Evolutionary conservation across 1,284 basidiomycete species (phyloP).

Genomic region (Cryptococcus sp.): DNA sequence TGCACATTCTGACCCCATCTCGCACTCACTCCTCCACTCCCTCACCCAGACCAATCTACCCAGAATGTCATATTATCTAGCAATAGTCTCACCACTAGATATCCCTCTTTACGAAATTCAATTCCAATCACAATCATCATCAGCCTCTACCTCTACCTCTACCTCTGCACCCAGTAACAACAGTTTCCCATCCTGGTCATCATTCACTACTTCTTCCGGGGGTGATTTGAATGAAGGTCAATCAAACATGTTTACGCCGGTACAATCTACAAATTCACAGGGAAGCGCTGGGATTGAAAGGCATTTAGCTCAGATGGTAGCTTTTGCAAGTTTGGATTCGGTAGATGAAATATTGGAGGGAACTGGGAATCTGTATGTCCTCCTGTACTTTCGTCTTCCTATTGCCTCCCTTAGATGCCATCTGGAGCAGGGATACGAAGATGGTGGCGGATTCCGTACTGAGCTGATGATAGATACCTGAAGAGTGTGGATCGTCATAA

Average conservation of each 20-base stretch:
- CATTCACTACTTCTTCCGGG: constrained; percentile 27
- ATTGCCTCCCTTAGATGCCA: background rate
- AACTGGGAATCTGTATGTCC: constrained; percentile 73
- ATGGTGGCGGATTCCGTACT: no score
- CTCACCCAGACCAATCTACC: no score
- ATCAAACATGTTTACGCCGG: constrained; percentile 1
- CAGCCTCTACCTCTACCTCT: constrained; percentile 11
- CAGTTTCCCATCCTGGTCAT: constrained; percentile 45
- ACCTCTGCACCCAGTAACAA: constrained; percentile 6
- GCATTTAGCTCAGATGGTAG: constrained; percentile 92
- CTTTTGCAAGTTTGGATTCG: constrained; percentile 84
- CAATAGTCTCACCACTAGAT: constrained; percentile 47
- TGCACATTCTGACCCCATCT: no score
- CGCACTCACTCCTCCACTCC: no score
- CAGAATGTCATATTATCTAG: constrained; percentile 49
- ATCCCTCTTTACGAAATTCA: constrained; percentile 46
- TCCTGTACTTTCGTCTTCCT: no score
- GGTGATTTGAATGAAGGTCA: constrained; percentile 5
- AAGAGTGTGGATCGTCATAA: constrained; percentile 93
- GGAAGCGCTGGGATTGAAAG: constrained; percentile 64
- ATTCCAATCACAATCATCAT: constrained; percentile 31
- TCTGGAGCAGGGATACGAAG: background rate
- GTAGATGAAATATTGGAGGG: constrained; percentile 85
- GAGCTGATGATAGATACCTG: constrained; percentile 65
- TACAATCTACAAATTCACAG: constrained; percentile 39